Conservation (phyloP, 495 filamentous ascomycete genomes). For the Podospora comata region DNA sequence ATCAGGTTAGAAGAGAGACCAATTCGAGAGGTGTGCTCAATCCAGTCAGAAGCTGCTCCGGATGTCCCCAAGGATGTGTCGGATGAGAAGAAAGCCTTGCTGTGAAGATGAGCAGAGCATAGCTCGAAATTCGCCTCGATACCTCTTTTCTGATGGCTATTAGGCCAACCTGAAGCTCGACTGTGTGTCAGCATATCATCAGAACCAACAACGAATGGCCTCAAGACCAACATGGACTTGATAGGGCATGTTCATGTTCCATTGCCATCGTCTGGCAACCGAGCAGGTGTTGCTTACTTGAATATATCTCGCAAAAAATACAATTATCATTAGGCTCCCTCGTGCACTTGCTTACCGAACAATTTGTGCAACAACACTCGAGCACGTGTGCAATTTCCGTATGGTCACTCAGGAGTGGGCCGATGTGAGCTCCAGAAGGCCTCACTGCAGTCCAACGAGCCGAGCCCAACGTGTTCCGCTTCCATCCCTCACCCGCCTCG, state of each 20-base stretch:
- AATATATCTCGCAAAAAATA: background rate
- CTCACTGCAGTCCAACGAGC: background rate
- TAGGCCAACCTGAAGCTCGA: too few species aligned
- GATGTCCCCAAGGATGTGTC: background rate
- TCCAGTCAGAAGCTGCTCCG: background rate
- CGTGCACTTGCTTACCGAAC: background rate
- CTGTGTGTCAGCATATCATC: too few species aligned
- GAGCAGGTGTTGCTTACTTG: background rate
- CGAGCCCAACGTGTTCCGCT: background rate
- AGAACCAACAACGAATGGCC: background rate
- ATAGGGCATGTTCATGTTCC: background rate
- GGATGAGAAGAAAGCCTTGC: background rate
- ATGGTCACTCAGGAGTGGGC: background rate
- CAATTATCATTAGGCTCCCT: background rate
- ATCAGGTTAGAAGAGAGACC: constrained; percentile 24
- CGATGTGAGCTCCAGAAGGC: background rate
- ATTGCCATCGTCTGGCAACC: background rate
- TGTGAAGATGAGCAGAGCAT: background rate
- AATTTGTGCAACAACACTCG: background rate
- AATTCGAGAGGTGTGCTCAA: background rate
- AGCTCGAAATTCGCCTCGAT: background rate
- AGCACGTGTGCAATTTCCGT: background rate
- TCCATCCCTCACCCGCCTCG: background rate
- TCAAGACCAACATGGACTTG: background rate
- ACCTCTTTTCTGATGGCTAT: background rate